These are phyloP conservation scores for Fraxinus quadrangulata DNA, from an alignment of 257 asterid genomes.

Conservation along the genomic window DNA sequence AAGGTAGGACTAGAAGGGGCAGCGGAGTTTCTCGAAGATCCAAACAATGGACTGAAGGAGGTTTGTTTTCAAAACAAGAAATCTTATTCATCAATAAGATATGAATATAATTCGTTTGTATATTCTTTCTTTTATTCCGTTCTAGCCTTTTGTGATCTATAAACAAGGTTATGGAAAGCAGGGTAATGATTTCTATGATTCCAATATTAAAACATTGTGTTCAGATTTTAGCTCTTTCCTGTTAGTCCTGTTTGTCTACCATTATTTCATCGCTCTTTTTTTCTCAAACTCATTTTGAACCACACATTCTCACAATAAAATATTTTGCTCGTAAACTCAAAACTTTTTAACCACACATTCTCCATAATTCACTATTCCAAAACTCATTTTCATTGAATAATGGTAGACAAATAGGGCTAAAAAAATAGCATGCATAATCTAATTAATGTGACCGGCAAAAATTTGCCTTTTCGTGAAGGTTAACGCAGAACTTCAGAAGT, in stretches of 20 bases:
- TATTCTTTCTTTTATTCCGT: neutral
- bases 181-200: neutral
- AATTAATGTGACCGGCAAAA: neutral
- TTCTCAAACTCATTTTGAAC: no score
- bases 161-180: neutral
- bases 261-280: no score
- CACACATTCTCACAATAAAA: no score
- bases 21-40: slow-evolving; percentile 81
- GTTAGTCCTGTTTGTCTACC: neutral
- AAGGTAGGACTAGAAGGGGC: slow-evolving; percentile 93
- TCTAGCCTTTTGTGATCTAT: neutral
- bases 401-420: no score
- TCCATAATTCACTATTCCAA: no score
- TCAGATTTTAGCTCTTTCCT: neutral
- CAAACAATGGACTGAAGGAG: slow-evolving; percentile 83
- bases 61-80: slow-evolving; percentile 36
- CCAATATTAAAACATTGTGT: neutral
- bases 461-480: slow-evolving; percentile 39
- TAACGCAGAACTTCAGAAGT: slow-evolving; percentile 53
- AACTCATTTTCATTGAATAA: no score
- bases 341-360: no score
- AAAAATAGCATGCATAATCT: neutral
- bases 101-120: neutral
- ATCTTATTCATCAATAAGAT: neutral
- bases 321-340: no score